Conservation (phyloP, 768 basidiomycete genomes). For the Rhodotorula taiwanensis region DNA sequence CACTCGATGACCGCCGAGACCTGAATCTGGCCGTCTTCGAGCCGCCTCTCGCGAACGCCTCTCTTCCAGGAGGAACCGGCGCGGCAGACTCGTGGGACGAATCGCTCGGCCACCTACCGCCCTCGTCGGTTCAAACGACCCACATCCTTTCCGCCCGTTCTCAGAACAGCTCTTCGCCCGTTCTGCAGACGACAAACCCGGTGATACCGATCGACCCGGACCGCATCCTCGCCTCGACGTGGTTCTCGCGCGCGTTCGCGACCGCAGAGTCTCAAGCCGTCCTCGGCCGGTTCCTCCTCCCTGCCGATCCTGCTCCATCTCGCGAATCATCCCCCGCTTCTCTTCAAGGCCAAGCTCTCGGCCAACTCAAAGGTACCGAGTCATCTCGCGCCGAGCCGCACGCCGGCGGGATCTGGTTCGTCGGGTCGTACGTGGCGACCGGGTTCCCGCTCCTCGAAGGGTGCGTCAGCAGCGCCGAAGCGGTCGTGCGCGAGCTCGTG, state of each 20-base stretch:
- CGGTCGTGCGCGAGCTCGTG: conserved; percentile 45
- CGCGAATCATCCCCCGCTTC: conserved; percentile 50
- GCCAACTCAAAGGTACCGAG: no score
- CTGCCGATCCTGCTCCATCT: conserved; percentile 44
- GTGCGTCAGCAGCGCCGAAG: conserved; percentile 66
- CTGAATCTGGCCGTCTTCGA: conserved; percentile 53
- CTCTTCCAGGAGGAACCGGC: neutral
- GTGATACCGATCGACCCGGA: conserved; percentile 53
- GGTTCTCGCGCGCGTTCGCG: conserved; percentile 60
- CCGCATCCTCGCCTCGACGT: conserved; percentile 55
- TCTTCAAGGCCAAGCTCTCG: conserved; percentile 6
- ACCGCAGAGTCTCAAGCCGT: conserved; percentile 53
- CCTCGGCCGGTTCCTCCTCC: conserved; percentile 47
- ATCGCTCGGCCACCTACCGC: conserved; percentile 41
- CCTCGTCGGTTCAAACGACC: conserved; percentile 63
- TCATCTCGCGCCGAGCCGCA: neutral
- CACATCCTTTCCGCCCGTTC: conserved; percentile 51
- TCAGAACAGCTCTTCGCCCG: conserved; percentile 31
- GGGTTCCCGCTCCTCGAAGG: conserved; percentile 75
- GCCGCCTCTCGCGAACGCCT: neutral
- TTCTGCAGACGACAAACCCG: conserved; percentile 65
- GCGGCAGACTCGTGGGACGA: neutral
- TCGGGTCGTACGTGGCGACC: conserved; percentile 61
- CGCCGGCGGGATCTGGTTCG: conserved; percentile 58
- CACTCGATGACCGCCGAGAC: conserved; percentile 54